These are phyloP conservation scores for Francoa sonchifolia DNA, from an alignment of 441 rosid species.

Conservation along the genomic window DNA sequence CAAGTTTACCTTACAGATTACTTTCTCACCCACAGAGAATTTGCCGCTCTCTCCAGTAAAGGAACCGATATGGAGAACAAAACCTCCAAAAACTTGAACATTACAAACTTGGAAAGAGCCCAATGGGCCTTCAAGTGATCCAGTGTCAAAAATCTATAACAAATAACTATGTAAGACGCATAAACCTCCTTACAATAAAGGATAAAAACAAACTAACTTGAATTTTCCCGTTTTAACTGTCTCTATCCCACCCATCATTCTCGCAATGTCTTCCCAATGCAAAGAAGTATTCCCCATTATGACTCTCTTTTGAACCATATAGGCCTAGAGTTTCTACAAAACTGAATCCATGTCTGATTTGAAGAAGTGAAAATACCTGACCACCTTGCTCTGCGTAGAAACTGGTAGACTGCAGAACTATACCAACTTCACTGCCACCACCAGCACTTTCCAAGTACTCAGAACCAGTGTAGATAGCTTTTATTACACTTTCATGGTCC, in stretches of 20 bases:
- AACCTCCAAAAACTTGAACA: slow-evolving; percentile 91
- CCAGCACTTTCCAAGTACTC: slow-evolving; percentile 48
- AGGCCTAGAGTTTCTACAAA: no score
- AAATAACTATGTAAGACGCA: slow-evolving; percentile 18
- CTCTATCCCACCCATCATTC: no score
- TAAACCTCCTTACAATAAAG: no score
- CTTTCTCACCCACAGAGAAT: slow-evolving; percentile 59
- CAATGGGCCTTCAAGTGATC: slow-evolving; percentile 61
- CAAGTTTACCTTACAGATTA: slow-evolving; percentile 58
- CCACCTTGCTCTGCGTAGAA: slow-evolving; percentile 99
- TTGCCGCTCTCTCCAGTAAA: slow-evolving; percentile 30
- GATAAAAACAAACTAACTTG: no score
- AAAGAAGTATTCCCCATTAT: no score
- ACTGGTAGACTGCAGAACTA: slow-evolving; percentile 66
- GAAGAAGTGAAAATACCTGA: slow-evolving; percentile 46
- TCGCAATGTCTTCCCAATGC: no score
- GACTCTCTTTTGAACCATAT: no score
- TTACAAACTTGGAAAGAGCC: slow-evolving; percentile 72
- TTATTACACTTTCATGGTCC: slow-evolving; percentile 62
- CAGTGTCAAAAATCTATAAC: slow-evolving; percentile 75
- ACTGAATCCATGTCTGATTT: slow-evolving; percentile 3
- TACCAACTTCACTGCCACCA: slow-evolving; percentile 48
- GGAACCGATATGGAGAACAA: slow-evolving; percentile 79
- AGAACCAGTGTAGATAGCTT: slow-evolving; percentile 78
- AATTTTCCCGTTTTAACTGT: no score